These are phyloP conservation scores for Speleostelium caveatum DNA, from an alignment of 78 protist genomes.

Conservation along the genomic window DNA sequence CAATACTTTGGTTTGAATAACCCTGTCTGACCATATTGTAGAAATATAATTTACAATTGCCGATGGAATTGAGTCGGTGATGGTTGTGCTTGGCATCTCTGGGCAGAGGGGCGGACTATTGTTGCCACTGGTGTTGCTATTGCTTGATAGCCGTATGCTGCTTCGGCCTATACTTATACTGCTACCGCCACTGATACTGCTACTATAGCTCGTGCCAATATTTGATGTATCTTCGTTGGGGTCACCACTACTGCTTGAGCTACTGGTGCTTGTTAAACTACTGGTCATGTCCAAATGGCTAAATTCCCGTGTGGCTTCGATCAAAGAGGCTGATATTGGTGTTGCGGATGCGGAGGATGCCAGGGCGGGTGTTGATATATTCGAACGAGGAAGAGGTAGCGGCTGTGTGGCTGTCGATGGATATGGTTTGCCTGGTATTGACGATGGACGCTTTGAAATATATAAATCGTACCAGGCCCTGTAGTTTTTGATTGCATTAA, in stretches of 20 bases:
- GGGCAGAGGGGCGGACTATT: too few relatives aligned
- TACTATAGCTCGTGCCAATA: background rate
- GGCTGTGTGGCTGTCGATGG: background rate
- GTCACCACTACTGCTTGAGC: background rate
- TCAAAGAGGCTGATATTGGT: too few relatives aligned
- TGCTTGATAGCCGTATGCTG: too few relatives aligned
- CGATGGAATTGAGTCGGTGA: constrained; percentile 17
- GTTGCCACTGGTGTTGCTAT: background rate
- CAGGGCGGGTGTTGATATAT: too few relatives aligned
- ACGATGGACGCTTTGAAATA: background rate
- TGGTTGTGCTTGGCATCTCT: too few relatives aligned
- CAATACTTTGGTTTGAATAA: constrained; percentile 55
- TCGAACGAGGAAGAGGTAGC: too few relatives aligned
- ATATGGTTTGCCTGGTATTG: background rate
- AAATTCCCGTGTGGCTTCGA: too few relatives aligned
- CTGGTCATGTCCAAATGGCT: too few relatives aligned
- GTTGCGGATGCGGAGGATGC: background rate
- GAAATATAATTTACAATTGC: constrained; percentile 42
- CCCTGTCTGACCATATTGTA: constrained; percentile 45
- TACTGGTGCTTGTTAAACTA: background rate
- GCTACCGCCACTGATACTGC: background rate
- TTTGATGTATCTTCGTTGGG: background rate
- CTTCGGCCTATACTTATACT: background rate
- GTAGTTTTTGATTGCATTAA: constrained; percentile 19
- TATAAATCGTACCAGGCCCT: constrained; percentile 32